These are phyloP conservation scores for Lanzia echinophila DNA, from an alignment of 2,329 filamentous ascomycete genomes.

Conservation along the genomic window DNA sequence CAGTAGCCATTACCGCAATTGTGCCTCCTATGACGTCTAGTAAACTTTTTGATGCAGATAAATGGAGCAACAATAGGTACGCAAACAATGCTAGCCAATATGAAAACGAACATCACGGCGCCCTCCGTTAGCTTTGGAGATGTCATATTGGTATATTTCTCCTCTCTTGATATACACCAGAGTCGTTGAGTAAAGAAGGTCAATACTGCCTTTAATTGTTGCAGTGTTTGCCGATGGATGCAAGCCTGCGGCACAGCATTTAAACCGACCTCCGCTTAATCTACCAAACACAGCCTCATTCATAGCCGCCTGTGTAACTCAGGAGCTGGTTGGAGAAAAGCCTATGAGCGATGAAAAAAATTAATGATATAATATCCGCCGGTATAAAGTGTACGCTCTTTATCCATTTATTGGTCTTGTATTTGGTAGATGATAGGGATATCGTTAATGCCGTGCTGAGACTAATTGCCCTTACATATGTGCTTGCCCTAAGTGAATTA, in stretches of 20 bases:
- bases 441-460: too few species aligned
- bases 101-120: neutral
- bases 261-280: neutral
- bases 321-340: too few species aligned
- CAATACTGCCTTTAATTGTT: neutral
- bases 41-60: neutral
- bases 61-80: neutral
- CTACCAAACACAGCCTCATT: too few species aligned
- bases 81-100: neutral
- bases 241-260: neutral
- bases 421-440: too few species aligned
- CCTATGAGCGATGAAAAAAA: too few species aligned
- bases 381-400: too few species aligned
- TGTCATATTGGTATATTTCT: neutral
- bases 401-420: too few species aligned
- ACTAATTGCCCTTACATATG: too few species aligned
- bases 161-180: neutral
- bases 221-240: neutral
- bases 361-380: too few species aligned
- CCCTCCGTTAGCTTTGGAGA: neutral
- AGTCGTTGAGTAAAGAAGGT: neutral
- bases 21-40: neutral
- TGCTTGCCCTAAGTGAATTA: too few species aligned
- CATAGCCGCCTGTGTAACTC: too few species aligned
- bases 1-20: neutral